These are phyloP conservation scores for Phytophthora litchii DNA, from an alignment of 352 stramenopile species.

Conservation along the genomic window DNA sequence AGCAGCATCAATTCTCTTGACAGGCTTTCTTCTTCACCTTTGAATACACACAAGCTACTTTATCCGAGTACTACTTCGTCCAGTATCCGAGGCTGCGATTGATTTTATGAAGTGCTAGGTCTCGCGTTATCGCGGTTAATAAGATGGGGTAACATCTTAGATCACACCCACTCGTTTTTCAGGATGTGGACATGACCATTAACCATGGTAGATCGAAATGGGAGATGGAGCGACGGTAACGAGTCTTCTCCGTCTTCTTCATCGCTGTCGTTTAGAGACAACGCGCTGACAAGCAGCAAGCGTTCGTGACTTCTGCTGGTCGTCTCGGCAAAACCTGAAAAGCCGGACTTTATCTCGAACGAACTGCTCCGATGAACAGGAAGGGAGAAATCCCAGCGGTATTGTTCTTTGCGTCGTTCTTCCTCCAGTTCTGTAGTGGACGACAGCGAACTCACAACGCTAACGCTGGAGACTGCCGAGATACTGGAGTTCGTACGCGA, in stretches of 20 bases:
- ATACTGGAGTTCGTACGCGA: neutral
- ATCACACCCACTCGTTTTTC: slow-evolving; percentile 32
- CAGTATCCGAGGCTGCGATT: too few relatives aligned
- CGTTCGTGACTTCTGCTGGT: slow-evolving; percentile 11
- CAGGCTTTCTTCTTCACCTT: too few relatives aligned
- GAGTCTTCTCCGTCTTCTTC: slow-evolving; percentile 4
- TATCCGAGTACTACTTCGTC: too few relatives aligned
- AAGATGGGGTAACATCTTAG: neutral
- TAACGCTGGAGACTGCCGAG: slow-evolving; percentile 10
- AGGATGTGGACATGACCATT: slow-evolving; percentile 8
- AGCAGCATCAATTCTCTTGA: too few relatives aligned
- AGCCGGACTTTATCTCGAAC: slow-evolving; percentile 4
- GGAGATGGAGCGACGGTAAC: slow-evolving; percentile 11
- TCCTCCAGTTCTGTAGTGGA: slow-evolving; percentile 24
- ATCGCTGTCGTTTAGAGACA: slow-evolving; percentile 20
- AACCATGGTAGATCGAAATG: slow-evolving; percentile 18
- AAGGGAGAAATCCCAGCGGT: slow-evolving; percentile 11
- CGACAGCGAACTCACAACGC: slow-evolving; percentile 19
- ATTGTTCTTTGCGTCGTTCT: slow-evolving; percentile 11
- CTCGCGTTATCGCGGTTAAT: too few relatives aligned
- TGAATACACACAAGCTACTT: too few relatives aligned
- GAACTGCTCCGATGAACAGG: neutral
- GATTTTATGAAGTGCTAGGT: too few relatives aligned
- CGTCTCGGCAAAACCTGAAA: slow-evolving; percentile 15
- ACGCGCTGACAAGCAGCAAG: slow-evolving; percentile 13